Evolutionary conservation across 371 early-diverging fungal genomes (phyloP).

Genomic region (Mortierella sp.): DNA sequence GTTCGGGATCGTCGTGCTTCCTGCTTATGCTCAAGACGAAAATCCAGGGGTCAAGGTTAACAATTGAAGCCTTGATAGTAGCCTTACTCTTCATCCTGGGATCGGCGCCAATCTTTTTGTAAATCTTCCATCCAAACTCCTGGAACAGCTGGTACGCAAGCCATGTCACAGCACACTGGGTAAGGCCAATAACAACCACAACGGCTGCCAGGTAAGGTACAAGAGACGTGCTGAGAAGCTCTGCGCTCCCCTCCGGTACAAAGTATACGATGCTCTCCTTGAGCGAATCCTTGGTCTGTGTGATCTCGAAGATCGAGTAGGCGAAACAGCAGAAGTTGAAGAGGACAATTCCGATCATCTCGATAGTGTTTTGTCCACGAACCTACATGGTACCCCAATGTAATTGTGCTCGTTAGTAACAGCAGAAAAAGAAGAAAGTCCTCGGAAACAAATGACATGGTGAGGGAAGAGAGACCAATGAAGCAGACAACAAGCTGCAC

Average conservation of each 20-base stretch:
- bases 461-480: constrained; percentile 30
- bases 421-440: too few relatives aligned
- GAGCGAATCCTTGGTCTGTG: constrained; percentile 57
- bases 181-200: constrained; percentile 43
- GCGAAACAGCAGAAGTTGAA: constrained; percentile 86
- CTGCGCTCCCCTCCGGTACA: constrained; percentile 1
- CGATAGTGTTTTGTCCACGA: constrained; percentile 88
- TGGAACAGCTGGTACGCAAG: constrained; percentile 73
- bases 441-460: background rate
- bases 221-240: background rate
- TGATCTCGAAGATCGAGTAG: constrained; percentile 78
- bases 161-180: constrained; percentile 44
- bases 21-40: too few relatives aligned
- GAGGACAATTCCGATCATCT: constrained; percentile 86
- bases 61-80: background rate
- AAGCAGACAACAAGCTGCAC: constrained; percentile 30
- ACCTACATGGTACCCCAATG: constrained; percentile 62
- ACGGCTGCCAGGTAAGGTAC: constrained; percentile 36
- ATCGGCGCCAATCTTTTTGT: constrained; percentile 95
- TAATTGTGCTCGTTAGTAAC: background rate
- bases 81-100: constrained; percentile 84
- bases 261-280: constrained; percentile 14
- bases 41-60: too few relatives aligned
- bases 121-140: constrained; percentile 96
- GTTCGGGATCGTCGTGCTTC: background rate